Base-by-base conservation (phyloP, 495 filamentous ascomycete genomes). In the Penicillium taxi region DNA sequence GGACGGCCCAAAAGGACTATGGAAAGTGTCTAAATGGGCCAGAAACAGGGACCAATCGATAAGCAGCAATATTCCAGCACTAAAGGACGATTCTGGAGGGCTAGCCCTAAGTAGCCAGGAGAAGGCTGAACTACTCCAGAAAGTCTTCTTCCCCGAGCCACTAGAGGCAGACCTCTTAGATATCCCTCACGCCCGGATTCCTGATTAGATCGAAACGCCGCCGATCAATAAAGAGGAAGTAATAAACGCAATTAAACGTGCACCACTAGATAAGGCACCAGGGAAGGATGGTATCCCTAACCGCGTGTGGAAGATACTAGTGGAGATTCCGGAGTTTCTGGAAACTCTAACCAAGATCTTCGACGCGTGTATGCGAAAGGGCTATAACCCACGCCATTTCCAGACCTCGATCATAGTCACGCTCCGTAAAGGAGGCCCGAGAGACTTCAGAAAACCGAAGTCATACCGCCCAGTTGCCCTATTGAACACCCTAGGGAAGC, bases 401-500 rank as follows among this genome's bases (percentile, higher is more conserved):
- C 42, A 43, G 17, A 8, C 36, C 9, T 43, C 54, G 2, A 44
- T 36, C 6, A 53, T 41, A 0, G 44, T 57, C 0, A 39, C 47
- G 1, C 43, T 59, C 0, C 33, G 44, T 0, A 63, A 63, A 24
- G 29, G 45, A 0, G 46, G 53, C 5, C 39, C 45, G 4, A 23
- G 26, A 0, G 51, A 52, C 24, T 56, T 50, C 35, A 23, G 24
- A 2, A 11, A 15, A 1, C 43, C 45, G 0, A 57, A 55, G 28
- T 36, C 42, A 0, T 61, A 55, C 13, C 26, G 47, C 8, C 48
- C 44, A 13, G 51, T 64, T 0, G 52, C 58, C 4, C 27, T 64
- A 2, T 25, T 61, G 1, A 55, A 54, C 21, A 55, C 46, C 4
- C 8, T 63, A 0, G 53, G 50, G 1, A 61, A 59, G 32, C 14